Evolutionary conservation across 2,329 filamentous ascomycete species (phyloP), one percentile per base, ranked within the genome.

Genomic region (Hypoxylon sp.): DNA sequence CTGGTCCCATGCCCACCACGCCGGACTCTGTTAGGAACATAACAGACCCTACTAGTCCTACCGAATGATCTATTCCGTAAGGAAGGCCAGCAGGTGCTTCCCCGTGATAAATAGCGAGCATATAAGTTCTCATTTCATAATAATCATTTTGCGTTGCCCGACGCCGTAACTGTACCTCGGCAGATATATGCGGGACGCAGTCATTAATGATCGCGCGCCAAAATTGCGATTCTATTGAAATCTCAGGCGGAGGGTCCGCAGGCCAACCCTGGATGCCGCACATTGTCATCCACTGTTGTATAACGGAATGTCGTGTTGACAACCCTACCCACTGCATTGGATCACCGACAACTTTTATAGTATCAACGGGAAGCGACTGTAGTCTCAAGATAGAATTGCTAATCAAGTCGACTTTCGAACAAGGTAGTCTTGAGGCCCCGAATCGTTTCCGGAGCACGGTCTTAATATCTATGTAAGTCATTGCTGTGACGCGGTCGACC

Each of bases 261-360:
- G 60, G 60, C 44, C 51, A 63, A 26, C 44, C n/a, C 17, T 19
- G 33, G 13, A 55, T 17, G n/a, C 44, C 31, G 13, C 29, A n/a
- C n/a, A 51, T 46, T 14, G 48, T 44, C 46, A 63, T 51, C 60
- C 60, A 63, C 52, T 63, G 51, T 33, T 22, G 44, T 10, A 63
- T 19, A n/a, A 51, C 52, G n/a, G 35, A 14, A 47, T 44, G 13
- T 24, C 44, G 24, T 46, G 14, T 9, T 31, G n/a, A 33, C 29
- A 31, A 35, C 50, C n/a, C 22, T 22, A 22, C 33, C 50, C 14
- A 52, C 11, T n/a, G 10, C 22, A 33, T 35, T 10, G 10, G 31
- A 35, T 22, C 35, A 37, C 35, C 35, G 6, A 37, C 35, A 14
- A 37, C 35, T 37, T n/a, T 37, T 37, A 37, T n/a, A 6, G 35